Percentiles rank a stretch among this genome's conserved stretches.
phyloP scores from a whole-genome alignment of 164 flowering plant genomes.

The Warburgia ugandensis region DNA sequence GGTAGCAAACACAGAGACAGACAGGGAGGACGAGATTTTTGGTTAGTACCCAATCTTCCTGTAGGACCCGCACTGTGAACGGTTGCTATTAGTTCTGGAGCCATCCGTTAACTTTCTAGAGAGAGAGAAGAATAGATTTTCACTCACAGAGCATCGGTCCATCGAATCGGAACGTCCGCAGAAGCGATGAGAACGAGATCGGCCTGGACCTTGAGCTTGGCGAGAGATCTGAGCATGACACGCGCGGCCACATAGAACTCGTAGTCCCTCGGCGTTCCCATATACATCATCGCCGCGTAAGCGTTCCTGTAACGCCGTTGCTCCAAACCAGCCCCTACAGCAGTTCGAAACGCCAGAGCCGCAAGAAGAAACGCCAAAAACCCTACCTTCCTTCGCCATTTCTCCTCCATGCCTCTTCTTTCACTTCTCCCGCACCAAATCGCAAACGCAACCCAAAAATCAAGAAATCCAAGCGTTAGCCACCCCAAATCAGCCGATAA shows the following conservation, averaged over 20 bases:
- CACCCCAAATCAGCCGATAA: neutral
- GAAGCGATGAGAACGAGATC: slow-evolving; percentile 94
- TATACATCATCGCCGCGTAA: slow-evolving; percentile 95
- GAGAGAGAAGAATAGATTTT: neutral
- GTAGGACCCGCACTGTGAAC: no score
- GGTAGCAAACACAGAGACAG: neutral
- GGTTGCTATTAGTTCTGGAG: no score
- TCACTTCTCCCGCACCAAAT: no score
- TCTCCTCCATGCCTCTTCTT: slow-evolving; percentile 2
- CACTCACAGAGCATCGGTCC: slow-evolving; percentile 83
- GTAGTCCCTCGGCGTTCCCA: slow-evolving; percentile 98
- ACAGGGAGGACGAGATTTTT: slow-evolving; percentile 8
- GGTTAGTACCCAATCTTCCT: no score
- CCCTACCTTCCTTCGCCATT: neutral
- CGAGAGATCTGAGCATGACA: slow-evolving; percentile 74
- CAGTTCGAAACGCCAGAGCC: neutral
- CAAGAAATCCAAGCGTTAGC: no score
- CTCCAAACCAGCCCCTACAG: slow-evolving; percentile 1
- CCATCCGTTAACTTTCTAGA: no score
- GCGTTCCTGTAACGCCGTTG: slow-evolving; percentile 43
- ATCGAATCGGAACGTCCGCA: slow-evolving; percentile 64
- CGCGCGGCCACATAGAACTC: slow-evolving; percentile 91
- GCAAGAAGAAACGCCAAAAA: neutral
- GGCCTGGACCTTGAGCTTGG: slow-evolving; percentile 49
- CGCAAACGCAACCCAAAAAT: no score